Percentiles rank a stretch among this genome's conserved stretches.
Conservation (phyloP, 345 rosid genomes). For the Euphorbia pulcherrima region DNA sequence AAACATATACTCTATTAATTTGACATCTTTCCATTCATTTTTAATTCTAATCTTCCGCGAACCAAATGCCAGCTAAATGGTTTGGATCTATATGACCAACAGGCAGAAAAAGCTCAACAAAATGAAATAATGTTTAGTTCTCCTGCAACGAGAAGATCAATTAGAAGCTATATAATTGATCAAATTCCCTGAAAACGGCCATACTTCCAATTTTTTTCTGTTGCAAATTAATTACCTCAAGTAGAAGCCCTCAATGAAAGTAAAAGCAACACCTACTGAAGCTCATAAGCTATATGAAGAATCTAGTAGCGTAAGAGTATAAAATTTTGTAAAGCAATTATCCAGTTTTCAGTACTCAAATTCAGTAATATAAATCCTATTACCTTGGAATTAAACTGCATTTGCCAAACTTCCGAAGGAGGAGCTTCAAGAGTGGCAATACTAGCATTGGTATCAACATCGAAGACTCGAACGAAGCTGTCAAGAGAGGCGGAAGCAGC, state of each 20-base stretch:
- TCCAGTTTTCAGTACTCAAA: background rate
- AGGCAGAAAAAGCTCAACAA: background rate
- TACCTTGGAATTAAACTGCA: slow-evolving; percentile 94
- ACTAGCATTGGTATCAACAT: slow-evolving; percentile 84
- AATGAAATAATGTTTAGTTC: background rate
- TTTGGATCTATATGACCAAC: background rate
- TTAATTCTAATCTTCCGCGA: too few relatives aligned
- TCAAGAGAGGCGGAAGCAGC: slow-evolving; percentile 95
- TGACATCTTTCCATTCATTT: too few relatives aligned
- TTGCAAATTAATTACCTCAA: background rate
- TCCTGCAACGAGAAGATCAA: background rate
- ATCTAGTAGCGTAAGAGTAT: background rate
- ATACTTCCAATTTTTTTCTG: background rate
- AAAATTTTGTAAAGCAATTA: background rate
- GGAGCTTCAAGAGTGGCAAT: slow-evolving; percentile 93
- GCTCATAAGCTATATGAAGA: background rate
- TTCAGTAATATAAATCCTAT: background rate
- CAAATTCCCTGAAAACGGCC: background rate
- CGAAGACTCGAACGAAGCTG: slow-evolving; percentile 90
- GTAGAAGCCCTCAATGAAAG: background rate
- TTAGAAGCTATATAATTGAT: background rate
- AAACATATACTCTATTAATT: too few relatives aligned
- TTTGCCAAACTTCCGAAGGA: slow-evolving; percentile 95
- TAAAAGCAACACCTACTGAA: background rate
- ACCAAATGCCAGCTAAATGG: too few relatives aligned